Evolutionary conservation across 1,284 basidiomycete genomes (phyloP).

Genomic region (Puccinia coronata): DNA sequence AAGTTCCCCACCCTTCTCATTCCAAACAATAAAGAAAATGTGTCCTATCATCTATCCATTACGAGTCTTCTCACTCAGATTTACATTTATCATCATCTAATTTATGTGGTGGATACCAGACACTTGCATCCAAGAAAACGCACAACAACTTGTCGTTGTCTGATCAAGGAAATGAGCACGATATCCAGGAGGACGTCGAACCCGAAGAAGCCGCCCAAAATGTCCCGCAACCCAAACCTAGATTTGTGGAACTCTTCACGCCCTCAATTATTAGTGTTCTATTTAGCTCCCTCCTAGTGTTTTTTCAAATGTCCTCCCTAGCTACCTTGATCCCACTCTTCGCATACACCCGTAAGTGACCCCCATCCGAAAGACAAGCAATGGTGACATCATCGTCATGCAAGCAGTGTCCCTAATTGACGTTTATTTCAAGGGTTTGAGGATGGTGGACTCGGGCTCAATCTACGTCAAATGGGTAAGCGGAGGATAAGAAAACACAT

Average conservation of each 20-base stretch:
- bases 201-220: neutral
- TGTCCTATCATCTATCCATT: neutral
- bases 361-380: too few relatives aligned
- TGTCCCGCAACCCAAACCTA: neutral
- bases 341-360: conserved; percentile 40
- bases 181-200: neutral
- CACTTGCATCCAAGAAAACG: neutral
- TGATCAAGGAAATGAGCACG: neutral
- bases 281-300: conserved; percentile 14
- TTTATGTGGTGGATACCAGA: neutral
- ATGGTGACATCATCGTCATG: too few relatives aligned
- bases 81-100: neutral
- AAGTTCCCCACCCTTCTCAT: neutral
- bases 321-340: conserved; percentile 45
- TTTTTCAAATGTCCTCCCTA: conserved; percentile 34
- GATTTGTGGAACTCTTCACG: conserved; percentile 13
- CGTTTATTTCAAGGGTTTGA: conserved; percentile 12
- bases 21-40: too few relatives aligned
- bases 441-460: conserved; percentile 44
- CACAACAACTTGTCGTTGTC: neutral
- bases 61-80: neutral
- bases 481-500: neutral
- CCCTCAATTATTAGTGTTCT: conserved; percentile 31
- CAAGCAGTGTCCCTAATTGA: neutral
- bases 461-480: conserved; percentile 34